phyloP scores from a whole-genome alignment of 345 rosid genomes.

The Hypericum androsaemum region DNA sequence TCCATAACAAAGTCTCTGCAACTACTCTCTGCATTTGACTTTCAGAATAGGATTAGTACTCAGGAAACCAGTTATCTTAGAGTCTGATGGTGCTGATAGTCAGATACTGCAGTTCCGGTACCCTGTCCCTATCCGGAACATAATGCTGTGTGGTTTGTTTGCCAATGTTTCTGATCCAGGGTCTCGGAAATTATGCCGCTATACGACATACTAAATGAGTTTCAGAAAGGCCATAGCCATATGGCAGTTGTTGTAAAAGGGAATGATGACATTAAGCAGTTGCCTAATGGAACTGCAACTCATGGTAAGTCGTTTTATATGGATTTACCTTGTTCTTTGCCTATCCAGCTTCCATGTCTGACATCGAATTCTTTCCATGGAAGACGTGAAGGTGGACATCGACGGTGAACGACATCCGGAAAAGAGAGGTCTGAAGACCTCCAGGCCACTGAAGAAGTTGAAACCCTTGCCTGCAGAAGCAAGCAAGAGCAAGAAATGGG shows the following conservation, averaged over 20 bases:
- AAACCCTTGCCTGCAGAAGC: not conserved
- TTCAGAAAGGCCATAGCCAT: conserved; percentile 10
- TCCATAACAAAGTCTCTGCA: not conserved
- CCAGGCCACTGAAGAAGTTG: conserved; percentile 3
- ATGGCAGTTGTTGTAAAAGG: conserved; percentile 5
- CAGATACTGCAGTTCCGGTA: too few relatives aligned
- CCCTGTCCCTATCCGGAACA: too few relatives aligned
- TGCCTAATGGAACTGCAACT: not conserved
- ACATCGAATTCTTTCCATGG: not conserved
- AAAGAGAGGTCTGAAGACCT: not conserved
- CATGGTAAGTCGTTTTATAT: not conserved
- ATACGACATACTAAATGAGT: conserved; percentile 10
- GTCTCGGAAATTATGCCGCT: not conserved
- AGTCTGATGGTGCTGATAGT: too few relatives aligned
- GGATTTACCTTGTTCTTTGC: too few relatives aligned
- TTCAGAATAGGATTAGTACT: not conserved
- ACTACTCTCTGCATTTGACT: not conserved
- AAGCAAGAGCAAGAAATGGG: conserved; percentile 5
- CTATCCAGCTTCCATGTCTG: too few relatives aligned
- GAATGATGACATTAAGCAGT: not conserved
- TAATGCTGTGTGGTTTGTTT: not conserved
- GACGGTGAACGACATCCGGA: conserved; percentile 1
- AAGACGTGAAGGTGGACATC: not conserved
- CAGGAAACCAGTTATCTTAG: too few relatives aligned
- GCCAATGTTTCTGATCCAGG: not conserved